Evolutionary conservation across 768 basidiomycete genomes (phyloP), one percentile per base, ranked within the genome.

Genomic region (Artomyces pyxidatus): DNA sequence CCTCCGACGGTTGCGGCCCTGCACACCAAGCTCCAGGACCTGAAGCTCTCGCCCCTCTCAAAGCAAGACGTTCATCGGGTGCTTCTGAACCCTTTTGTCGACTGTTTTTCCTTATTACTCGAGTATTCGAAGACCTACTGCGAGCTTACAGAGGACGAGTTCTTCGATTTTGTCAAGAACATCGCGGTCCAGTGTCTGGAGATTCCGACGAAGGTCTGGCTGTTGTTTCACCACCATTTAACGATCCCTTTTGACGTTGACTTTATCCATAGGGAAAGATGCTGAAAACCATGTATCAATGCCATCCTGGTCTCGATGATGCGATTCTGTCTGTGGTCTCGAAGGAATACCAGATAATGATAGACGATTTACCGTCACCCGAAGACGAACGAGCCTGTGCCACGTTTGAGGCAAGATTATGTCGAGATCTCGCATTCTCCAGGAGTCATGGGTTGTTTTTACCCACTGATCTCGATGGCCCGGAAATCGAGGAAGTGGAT

Each of bases 21-120:
- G 71, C 55, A 71, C 44, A 62, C 67, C 37, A 79, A 77, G 55
- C 66, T 88, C 42, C 78, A 84, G 45, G 60, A 68, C 12, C 64
- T 85, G 26, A 71, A 71, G 23, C 62, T 89, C 21, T 65, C 67
- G 0, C 83, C 82, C 9, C 48, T 88, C 44, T 77, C 75, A 37
- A 68, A 65, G 51, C 68, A 71, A 48, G 86, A 88, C 65, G 67
- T 83, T 32, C 69, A 73, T 44, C 76, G 81, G 59, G 66, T 88
- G 40, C 71, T 88, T 47, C 60, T 78, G 45, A 86, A 78, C 60
- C 82, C 84, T 23, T 88, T 86, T 59, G 74, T 84, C 37, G 84
- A 86, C 57, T 72, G 75, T 47, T 75, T 72, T 58, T 56, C 65
- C 41, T 61, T 70, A 57, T 42, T 61, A 25, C 64, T 73, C 37